Conservation (phyloP, 371 early-diverging fungal species). For the Mucor mucedo region DNA sequence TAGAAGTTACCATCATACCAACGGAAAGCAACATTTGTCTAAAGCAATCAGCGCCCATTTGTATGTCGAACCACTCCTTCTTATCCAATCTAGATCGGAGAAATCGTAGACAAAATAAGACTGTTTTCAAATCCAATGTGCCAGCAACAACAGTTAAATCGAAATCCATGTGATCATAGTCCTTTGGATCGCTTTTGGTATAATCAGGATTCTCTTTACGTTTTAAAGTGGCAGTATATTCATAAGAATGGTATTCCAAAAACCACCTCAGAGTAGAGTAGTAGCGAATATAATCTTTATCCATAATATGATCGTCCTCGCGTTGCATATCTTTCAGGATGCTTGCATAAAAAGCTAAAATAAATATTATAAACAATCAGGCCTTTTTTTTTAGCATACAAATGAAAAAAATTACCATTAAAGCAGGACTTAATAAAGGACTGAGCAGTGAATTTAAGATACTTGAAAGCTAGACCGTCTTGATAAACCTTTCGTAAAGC, state of each 20-base stretch:
- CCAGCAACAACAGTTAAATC: constrained; percentile 65
- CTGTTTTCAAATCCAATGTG: constrained; percentile 55
- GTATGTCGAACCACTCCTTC: constrained; percentile 61
- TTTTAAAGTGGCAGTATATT: constrained; percentile 21
- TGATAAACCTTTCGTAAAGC: constrained; percentile 29
- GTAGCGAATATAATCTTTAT: constrained; percentile 50
- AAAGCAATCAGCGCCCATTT: constrained; percentile 64
- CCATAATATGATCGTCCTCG: constrained; percentile 60
- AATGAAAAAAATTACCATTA: constrained; percentile 54
- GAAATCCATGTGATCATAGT: constrained; percentile 25
- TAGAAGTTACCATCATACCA: constrained; percentile 55
- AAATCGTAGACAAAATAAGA: constrained; percentile 56
- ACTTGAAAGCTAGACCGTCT: constrained; percentile 24
- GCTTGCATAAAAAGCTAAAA: constrained; percentile 59
- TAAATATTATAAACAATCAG: not conserved
- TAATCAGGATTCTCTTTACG: constrained; percentile 12
- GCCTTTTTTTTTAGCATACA: not conserved
- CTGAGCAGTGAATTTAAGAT: constrained; percentile 40
- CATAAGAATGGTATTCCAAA: constrained; percentile 39
- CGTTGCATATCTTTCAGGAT: constrained; percentile 66
- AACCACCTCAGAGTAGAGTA: constrained; percentile 47
- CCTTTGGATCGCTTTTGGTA: not conserved
- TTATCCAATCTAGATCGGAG: constrained; percentile 57
- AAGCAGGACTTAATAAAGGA: constrained; percentile 65
- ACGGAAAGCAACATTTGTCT: constrained; percentile 63